These are phyloP conservation scores for Cercospora sojina DNA, from an alignment of 2,329 filamentous ascomycete species.

Conservation along the genomic window DNA sequence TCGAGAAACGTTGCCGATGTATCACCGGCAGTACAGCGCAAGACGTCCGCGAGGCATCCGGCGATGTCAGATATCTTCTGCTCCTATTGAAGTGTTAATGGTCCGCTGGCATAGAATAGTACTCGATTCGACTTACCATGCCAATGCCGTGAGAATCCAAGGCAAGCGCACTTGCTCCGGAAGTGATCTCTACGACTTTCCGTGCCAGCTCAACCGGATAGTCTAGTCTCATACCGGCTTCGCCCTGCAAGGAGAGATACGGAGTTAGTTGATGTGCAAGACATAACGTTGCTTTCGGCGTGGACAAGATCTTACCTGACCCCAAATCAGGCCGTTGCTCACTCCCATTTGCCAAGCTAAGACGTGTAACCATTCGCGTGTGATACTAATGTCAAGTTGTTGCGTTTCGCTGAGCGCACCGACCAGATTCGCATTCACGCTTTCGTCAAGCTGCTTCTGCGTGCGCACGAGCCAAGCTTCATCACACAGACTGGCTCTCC, in stretches of 20 bases:
- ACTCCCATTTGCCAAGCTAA: slow-evolving; percentile 42
- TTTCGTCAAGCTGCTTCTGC: slow-evolving; percentile 37
- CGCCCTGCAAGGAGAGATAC: slow-evolving; percentile 22
- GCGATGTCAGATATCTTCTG: slow-evolving; percentile 41
- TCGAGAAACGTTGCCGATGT: slow-evolving; percentile 35
- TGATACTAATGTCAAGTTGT: slow-evolving; percentile 38
- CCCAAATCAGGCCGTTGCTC: slow-evolving; percentile 39
- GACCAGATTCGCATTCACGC: slow-evolving; percentile 29
- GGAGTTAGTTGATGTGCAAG: not conserved
- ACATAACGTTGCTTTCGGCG: not conserved
- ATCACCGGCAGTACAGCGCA: slow-evolving; percentile 39
- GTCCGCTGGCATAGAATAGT: not conserved
- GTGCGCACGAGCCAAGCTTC: slow-evolving; percentile 38
- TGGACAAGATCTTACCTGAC: slow-evolving; percentile 12
- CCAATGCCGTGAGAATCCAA: slow-evolving; percentile 40
- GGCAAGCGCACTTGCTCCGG: slow-evolving; percentile 32
- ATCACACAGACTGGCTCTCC: slow-evolving; percentile 37
- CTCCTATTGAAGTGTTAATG: slow-evolving; percentile 28
- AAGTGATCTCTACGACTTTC: slow-evolving; percentile 37
- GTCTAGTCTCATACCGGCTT: slow-evolving; percentile 38
- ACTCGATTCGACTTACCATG: slow-evolving; percentile 32
- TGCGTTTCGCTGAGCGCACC: slow-evolving; percentile 38
- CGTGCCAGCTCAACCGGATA: slow-evolving; percentile 40
- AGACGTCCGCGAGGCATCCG: slow-evolving; percentile 39
- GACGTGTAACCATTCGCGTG: slow-evolving; percentile 40